Conservation (phyloP, 2,329 filamentous ascomycete species). For the Sporothrix pallida region DNA sequence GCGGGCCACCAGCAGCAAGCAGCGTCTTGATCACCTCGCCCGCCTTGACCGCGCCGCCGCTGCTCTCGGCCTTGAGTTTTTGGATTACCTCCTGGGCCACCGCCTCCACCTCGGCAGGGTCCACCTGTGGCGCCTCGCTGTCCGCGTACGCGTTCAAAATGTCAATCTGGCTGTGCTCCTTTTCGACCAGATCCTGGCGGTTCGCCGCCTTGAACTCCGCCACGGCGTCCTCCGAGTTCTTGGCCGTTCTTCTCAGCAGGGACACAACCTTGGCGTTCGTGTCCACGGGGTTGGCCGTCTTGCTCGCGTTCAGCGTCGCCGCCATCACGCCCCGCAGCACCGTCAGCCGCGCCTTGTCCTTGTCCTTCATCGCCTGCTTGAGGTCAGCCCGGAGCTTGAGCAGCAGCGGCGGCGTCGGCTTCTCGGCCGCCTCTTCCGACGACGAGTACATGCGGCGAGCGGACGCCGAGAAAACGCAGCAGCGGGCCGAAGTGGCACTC, state of each 20-base stretch:
- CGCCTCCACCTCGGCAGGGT: conserved; percentile 62
- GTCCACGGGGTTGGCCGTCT: conserved; percentile 71
- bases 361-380: conserved; percentile 69
- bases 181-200: conserved; percentile 70
- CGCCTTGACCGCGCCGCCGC: conserved; percentile 46
- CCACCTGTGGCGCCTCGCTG: conserved; percentile 63
- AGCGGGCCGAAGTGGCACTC: not conserved
- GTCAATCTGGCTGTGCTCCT: conserved; percentile 69
- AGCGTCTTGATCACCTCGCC: conserved; percentile 70
- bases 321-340: conserved; percentile 73
- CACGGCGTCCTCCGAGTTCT: conserved; percentile 62
- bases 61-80: conserved; percentile 52
- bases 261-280: conserved; percentile 72
- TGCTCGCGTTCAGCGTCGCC: conserved; percentile 75
- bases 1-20: conserved; percentile 54
- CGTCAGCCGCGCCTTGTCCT: conserved; percentile 67
- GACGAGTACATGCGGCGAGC: conserved; percentile 43
- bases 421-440: conserved; percentile 43
- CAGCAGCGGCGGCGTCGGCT: conserved; percentile 53
- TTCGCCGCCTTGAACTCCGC: conserved; percentile 68
- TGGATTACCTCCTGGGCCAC: conserved; percentile 60
- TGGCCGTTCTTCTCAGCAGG: conserved; percentile 69
- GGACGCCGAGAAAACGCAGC: not conserved
- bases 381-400: conserved; percentile 64
- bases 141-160: conserved; percentile 70